Evolutionary conservation across 129 eudicot species (phyloP).

Genomic region (Artemisia annua): DNA sequence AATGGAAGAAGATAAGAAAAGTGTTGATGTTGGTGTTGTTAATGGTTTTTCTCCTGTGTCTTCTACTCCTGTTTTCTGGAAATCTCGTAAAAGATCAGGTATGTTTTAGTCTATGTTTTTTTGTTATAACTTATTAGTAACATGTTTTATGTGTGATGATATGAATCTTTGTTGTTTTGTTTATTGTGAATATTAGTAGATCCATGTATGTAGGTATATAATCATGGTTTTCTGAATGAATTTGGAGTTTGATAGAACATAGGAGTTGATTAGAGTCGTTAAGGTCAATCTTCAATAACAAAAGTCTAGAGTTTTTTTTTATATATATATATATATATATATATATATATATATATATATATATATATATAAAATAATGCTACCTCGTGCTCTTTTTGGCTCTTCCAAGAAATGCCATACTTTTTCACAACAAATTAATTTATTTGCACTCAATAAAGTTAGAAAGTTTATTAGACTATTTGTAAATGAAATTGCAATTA

Average conservation of each 20-base stretch:
- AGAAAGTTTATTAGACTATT: neutral
- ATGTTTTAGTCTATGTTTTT: neutral
- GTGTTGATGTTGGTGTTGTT: slow-evolving; percentile 35
- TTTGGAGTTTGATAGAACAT: slow-evolving; percentile 5
- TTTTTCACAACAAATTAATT: too few relatives aligned
- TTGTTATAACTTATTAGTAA: neutral
- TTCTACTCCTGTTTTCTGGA: slow-evolving; percentile 81
- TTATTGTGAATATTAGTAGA: neutral
- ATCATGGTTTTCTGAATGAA: neutral
- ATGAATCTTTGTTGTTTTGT: neutral
- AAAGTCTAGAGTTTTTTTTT: neutral
- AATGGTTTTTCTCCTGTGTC: slow-evolving; percentile 72
- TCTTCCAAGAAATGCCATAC: slow-evolving; percentile 1
- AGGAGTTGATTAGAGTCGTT: slow-evolving; percentile 5
- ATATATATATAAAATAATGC: neutral
- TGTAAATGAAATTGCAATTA: neutral
- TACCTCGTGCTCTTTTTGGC: slow-evolving; percentile 15
- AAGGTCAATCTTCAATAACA: slow-evolving; percentile 7
- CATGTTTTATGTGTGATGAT: neutral
- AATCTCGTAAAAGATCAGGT: slow-evolving; percentile 79
- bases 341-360: too few relatives aligned
- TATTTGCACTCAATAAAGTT: neutral
- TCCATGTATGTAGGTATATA: neutral
- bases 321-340: too few relatives aligned
- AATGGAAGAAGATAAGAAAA: slow-evolving; percentile 40